These are phyloP conservation scores for Erigeron canadensis DNA, from an alignment of 129 eudicot genomes.

Conservation along the genomic window DNA sequence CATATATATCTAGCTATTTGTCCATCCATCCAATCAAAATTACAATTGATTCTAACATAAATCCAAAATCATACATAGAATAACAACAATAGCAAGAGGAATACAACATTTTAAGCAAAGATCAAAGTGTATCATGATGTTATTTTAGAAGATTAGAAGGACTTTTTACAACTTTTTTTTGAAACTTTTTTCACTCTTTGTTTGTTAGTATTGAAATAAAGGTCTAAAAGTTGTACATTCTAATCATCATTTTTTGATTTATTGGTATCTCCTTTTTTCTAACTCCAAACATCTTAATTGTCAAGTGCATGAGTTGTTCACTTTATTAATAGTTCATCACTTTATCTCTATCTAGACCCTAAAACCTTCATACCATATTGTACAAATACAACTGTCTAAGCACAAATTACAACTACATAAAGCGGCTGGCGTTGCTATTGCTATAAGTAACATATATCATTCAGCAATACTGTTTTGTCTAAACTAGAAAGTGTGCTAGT, in stretches of 20 bases:
- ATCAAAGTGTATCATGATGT: conserved; percentile 38
- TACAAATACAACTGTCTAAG: background rate
- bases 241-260: conserved; percentile 37
- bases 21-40: conserved; percentile 19
- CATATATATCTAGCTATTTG: background rate
- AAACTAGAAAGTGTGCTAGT: conserved; percentile 19
- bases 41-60: conserved; percentile 21
- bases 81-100: conserved; percentile 23
- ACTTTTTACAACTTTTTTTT: conserved; percentile 16
- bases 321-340: conserved; percentile 17
- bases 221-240: conserved; percentile 39
- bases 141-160: conserved; percentile 48
- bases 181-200: conserved; percentile 37
- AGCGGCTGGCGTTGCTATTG: background rate
- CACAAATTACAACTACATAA: conserved; percentile 19
- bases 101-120: conserved; percentile 47
- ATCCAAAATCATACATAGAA: conserved; percentile 22
- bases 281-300: conserved; percentile 39
- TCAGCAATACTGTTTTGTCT: conserved; percentile 29
- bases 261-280: conserved; percentile 27
- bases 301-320: conserved; percentile 46
- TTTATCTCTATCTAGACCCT: conserved; percentile 29
- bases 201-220: conserved; percentile 40
- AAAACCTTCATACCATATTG: conserved; percentile 28
- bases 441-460: conserved; percentile 20